These are phyloP conservation scores for Mucor irregularis DNA, from an alignment of 371 early-diverging fungal species.

Conservation along the genomic window DNA sequence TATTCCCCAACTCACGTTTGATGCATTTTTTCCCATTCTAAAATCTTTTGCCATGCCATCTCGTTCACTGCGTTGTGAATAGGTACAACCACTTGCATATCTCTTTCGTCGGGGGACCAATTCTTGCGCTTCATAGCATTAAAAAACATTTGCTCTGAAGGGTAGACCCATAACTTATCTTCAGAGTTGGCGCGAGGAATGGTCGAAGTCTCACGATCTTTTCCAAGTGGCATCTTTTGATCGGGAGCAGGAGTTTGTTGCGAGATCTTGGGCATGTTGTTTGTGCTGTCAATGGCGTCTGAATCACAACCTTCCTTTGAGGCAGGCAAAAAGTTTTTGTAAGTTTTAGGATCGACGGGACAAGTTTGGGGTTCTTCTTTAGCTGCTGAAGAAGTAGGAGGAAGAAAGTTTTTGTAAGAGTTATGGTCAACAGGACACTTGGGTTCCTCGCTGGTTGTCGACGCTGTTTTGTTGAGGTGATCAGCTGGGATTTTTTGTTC, in stretches of 20 bases:
- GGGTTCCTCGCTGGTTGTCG: slow-evolving; percentile 8
- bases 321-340: slow-evolving; percentile 51
- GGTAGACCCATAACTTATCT: slow-evolving; percentile 89
- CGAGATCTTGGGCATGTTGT: slow-evolving; percentile 76
- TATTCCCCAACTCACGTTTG: slow-evolving; percentile 60
- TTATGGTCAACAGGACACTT: slow-evolving; percentile 42
- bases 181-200: slow-evolving; percentile 68
- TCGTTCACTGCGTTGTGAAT: slow-evolving; percentile 88
- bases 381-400: background rate
- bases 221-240: slow-evolving; percentile 57
- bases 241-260: slow-evolving; percentile 59
- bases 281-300: slow-evolving; percentile 62
- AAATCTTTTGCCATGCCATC: slow-evolving; percentile 86
- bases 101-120: slow-evolving; percentile 77
- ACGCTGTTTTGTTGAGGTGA: too few species aligned
- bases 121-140: slow-evolving; percentile 93
- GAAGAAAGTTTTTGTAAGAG: slow-evolving; percentile 23
- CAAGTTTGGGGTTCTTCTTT: slow-evolving; percentile 35
- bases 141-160: slow-evolving; percentile 92
- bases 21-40: slow-evolving; percentile 84
- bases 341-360: slow-evolving; percentile 57
- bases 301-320: slow-evolving; percentile 48
- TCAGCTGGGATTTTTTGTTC: slow-evolving; percentile 21
- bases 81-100: slow-evolving; percentile 49
- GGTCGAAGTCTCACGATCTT: slow-evolving; percentile 65